phyloP scores from a whole-genome alignment of 2,329 filamentous ascomycete genomes.

The Fusarium verticillioides region DNA sequence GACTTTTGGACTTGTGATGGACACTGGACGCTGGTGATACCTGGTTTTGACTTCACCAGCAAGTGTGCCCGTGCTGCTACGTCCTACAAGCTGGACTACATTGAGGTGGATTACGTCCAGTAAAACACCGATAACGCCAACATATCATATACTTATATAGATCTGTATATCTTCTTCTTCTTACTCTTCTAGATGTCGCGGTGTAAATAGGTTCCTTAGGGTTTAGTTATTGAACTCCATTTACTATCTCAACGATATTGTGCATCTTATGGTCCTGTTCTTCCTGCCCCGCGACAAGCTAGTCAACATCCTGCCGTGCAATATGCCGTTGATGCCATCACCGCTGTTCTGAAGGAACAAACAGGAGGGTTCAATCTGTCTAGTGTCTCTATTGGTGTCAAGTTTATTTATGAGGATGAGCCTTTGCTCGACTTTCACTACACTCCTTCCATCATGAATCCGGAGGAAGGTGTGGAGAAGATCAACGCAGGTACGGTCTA shows the following conservation, averaged over 20 bases:
- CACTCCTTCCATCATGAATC: background rate
- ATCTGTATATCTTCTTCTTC: no score
- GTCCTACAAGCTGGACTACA: no score
- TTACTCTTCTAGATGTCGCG: no score
- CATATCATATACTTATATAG: no score
- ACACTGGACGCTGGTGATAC: background rate
- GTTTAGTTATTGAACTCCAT: no score
- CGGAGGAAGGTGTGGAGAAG: background rate
- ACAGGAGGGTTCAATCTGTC: background rate
- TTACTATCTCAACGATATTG: no score
- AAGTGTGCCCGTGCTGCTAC: no score
- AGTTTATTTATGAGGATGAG: background rate
- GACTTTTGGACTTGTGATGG: background rate
- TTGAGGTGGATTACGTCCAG: no score
- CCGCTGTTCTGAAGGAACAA: background rate
- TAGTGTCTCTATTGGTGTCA: background rate
- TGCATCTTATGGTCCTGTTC: conserved; percentile 1
- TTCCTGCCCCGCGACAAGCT: background rate
- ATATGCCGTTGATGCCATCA: background rate
- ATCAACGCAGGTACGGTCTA: background rate
- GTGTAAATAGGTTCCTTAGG: no score
- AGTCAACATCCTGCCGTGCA: background rate
- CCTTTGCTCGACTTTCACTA: conserved; percentile 1
- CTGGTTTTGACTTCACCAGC: no score
- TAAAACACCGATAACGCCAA: no score